A percentile compares a stretch with the other conserved stretches of the same genome.
These are phyloP conservation scores for Eucalyptus tenuipes DNA, from an alignment of 345 rosid species.

Conservation along the genomic window DNA sequence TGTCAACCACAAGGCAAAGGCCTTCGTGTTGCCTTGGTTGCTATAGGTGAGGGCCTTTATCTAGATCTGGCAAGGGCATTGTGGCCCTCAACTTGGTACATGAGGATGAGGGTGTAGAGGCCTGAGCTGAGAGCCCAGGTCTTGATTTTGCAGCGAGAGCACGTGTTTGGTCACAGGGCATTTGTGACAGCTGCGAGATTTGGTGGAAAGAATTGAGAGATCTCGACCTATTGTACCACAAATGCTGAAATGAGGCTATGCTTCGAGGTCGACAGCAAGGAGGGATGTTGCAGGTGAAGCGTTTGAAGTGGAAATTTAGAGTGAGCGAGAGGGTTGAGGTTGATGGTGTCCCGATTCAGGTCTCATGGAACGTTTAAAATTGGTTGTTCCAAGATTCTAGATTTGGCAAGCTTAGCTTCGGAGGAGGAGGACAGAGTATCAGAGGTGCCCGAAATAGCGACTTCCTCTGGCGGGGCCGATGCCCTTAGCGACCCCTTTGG, in stretches of 20 bases:
- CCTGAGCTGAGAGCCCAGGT: slow-evolving; percentile 13
- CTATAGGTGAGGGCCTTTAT: background rate
- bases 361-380: slow-evolving; percentile 83
- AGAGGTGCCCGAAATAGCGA: background rate
- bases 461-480: background rate
- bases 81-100: background rate
- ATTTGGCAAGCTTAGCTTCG: background rate
- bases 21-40: background rate
- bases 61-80: background rate
- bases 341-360: no score
- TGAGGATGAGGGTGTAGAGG: background rate
- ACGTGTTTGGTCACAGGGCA: slow-evolving; percentile 45
- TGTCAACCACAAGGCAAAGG: background rate
- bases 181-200: slow-evolving; percentile 41
- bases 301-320: slow-evolving; percentile 78
- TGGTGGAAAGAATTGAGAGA: slow-evolving; percentile 54
- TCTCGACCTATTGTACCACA: slow-evolving; percentile 44
- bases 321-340: no score
- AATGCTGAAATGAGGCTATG: slow-evolving; percentile 42
- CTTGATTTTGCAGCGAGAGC: slow-evolving; percentile 52
- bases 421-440: background rate
- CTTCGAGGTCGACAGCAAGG: slow-evolving; percentile 31
- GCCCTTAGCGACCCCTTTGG: background rate
- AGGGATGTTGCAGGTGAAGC: slow-evolving; percentile 43
- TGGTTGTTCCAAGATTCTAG: slow-evolving; percentile 47